Evolutionary conservation across 2,329 filamentous ascomycete genomes (phyloP), one percentile per base, ranked within the genome.

Genomic region (Clonostachys sp.): DNA sequence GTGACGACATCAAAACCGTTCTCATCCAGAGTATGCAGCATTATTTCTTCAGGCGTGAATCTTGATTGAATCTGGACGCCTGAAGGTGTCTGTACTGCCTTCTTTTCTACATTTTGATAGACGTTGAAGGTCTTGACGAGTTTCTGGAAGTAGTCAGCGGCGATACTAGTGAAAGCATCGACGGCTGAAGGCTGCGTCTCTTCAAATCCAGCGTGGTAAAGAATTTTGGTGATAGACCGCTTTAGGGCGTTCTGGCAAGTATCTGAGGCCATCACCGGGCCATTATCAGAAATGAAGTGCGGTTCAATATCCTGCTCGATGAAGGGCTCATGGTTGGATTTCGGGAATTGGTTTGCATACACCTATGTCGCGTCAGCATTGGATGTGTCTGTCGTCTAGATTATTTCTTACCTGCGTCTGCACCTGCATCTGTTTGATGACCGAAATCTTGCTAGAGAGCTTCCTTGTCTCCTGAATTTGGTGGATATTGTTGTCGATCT

Each of bases 341-440:
- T 96, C 54, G 92, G 91, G 59, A 99, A 99, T 65, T 99, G 94
- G 61, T 99, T 99, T 60, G 91, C 88, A 63, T 99, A 99, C 62
- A 95, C 88, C 87, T 94, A 34, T 47, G 38, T 34, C 40, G 12
- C 47, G 24, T 43, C 41, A 44, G 35, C 14, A 41, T 16, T 40
- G 33, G 18, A 13, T 33, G 10, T 6, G 24, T 30, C 24, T 30
- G 24, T 30, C 24, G 24, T 30, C 9, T 10, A 6, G 24, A 30
- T 30, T 30, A 10, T 30, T 13, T 14, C 73, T 62, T 80, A 90
- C 89, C 80, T 96, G 94, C 45, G 91, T 89, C 65, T 99, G 94
- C 46, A 97, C 83, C 69, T 99, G 94, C 94, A 99, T 99, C 71
- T 99, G 94, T 72, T 97, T 99, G 63, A 99, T 94, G 51, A 99